Percentiles rank a stretch among this genome's conserved stretches.
Conservation (phyloP, 352 stramenopile genomes). For the Phytophthora capsici region DNA sequence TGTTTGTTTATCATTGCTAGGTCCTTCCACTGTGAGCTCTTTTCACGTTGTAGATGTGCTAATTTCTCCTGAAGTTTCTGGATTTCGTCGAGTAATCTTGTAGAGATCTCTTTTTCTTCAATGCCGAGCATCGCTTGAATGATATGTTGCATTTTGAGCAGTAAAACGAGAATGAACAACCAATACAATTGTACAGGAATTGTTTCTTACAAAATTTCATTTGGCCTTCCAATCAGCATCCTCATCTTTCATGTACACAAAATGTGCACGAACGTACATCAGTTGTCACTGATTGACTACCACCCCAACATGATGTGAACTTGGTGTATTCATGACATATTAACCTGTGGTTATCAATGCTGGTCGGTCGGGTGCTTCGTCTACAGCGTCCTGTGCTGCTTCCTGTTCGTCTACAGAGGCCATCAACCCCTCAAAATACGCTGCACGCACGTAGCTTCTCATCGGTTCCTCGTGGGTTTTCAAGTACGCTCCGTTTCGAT, state of each 20-base stretch:
- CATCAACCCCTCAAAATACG: not conserved
- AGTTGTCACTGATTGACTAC: not conserved
- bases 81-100: slow-evolving; percentile 6
- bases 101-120: not conserved
- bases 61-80: not conserved
- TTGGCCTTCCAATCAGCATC: no score
- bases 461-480: slow-evolving; percentile 43
- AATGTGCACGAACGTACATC: no score
- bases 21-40: not conserved
- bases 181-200: no score
- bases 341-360: slow-evolving; percentile 14
- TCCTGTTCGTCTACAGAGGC: slow-evolving; percentile 1
- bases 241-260: no score
- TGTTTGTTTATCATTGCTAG: not conserved
- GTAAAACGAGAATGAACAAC: slow-evolving; percentile 3
- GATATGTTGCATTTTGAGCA: not conserved
- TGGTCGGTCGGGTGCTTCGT: slow-evolving; percentile 8
- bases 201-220: no score
- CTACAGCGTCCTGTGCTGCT: slow-evolving; percentile 4
- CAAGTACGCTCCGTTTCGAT: slow-evolving; percentile 48
- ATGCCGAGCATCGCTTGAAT: not conserved
- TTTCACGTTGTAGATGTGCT: not conserved
- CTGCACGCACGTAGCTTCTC: slow-evolving; percentile 8
- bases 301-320: not conserved
- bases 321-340: not conserved